Evolutionary conservation across 495 filamentous ascomycete genomes (phyloP).

Genomic region (Amorphotheca resinae): DNA sequence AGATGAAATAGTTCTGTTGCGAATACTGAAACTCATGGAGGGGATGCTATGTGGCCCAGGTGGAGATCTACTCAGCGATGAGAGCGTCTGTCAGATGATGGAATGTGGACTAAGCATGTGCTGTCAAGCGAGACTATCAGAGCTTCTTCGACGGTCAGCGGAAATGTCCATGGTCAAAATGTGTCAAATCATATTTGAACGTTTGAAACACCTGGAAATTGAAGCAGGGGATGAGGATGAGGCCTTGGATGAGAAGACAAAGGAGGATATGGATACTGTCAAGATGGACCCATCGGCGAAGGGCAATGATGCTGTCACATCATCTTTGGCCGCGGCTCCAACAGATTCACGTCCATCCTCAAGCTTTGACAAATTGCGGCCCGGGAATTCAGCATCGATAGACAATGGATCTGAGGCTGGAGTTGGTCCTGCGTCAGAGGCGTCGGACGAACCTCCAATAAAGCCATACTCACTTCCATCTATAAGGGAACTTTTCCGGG

Average conservation of each 20-base stretch:
- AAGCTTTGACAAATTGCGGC: constrained; percentile 16
- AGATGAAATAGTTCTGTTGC: constrained; percentile 85
- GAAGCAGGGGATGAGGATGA: constrained; percentile 48
- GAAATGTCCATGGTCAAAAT: constrained; percentile 97
- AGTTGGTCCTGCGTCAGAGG: constrained; percentile 22
- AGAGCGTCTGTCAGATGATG: constrained; percentile 99
- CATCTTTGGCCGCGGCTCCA: constrained; percentile 29
- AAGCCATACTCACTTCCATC: constrained; percentile 89
- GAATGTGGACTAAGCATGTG: constrained; percentile 96
- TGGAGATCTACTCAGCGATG: constrained; percentile 82
- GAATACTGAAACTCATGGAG: constrained; percentile 96
- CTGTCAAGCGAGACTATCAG: constrained; percentile 82
- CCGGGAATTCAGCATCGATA: constrained; percentile 7
- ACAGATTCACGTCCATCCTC: constrained; percentile 23
- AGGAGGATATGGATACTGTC: constrained; percentile 56
- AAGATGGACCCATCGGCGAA: constrained; percentile 88
- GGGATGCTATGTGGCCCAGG: constrained; percentile 89
- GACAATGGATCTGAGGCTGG: constrained; percentile 15
- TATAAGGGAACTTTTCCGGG: constrained; percentile 85
- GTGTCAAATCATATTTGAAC: constrained; percentile 94
- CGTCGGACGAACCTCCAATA: constrained; percentile 42
- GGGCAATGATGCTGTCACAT: constrained; percentile 38
- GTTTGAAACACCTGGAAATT: constrained; percentile 73
- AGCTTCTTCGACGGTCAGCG: constrained; percentile 78
- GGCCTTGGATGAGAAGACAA: constrained; percentile 45